A percentile compares a stretch with the other conserved stretches of the same genome.
phyloP scores from a whole-genome alignment of 2,329 filamentous ascomycete genomes.

The Neofusicoccum parvum region DNA sequence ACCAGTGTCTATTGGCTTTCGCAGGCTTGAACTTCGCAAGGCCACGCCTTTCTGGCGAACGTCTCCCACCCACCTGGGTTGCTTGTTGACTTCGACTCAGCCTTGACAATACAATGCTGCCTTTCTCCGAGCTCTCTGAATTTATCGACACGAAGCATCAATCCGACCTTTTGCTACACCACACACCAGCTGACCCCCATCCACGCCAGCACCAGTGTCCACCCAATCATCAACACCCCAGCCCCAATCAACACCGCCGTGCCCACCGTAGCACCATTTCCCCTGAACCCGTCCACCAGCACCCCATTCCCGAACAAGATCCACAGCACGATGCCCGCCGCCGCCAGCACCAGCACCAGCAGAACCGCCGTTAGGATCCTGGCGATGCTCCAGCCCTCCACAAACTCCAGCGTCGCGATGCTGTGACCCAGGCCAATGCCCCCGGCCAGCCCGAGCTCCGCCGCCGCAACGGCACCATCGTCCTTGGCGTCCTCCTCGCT shows the following conservation, averaged over 20 bases:
- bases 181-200: conserved; percentile 41
- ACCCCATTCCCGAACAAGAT: conserved; percentile 36
- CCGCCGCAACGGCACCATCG: neutral
- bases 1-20: too few species aligned
- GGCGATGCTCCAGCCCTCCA: conserved; percentile 35
- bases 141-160: too few species aligned
- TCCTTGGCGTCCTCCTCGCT: neutral
- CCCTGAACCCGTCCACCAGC: conserved; percentile 22
- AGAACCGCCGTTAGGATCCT: conserved; percentile 33
- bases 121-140: too few species aligned
- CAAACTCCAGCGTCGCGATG: conserved; percentile 38
- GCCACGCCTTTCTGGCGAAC: too few species aligned
- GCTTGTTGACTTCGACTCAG: too few species aligned
- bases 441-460: conserved; percentile 3
- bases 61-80: too few species aligned
- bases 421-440: conserved; percentile 1
- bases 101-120: too few species aligned
- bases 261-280: conserved; percentile 38
- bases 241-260: conserved; percentile 37
- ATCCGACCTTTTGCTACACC: conserved; percentile 25
- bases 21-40: too few species aligned
- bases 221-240: conserved; percentile 37
- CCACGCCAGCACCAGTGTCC: conserved; percentile 38
- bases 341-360: conserved; percentile 31
- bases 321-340: conserved; percentile 38